Base-by-base conservation (phyloP, 192 early-diverging fungal genomes). In the Helicostylum pulchrum region DNA sequence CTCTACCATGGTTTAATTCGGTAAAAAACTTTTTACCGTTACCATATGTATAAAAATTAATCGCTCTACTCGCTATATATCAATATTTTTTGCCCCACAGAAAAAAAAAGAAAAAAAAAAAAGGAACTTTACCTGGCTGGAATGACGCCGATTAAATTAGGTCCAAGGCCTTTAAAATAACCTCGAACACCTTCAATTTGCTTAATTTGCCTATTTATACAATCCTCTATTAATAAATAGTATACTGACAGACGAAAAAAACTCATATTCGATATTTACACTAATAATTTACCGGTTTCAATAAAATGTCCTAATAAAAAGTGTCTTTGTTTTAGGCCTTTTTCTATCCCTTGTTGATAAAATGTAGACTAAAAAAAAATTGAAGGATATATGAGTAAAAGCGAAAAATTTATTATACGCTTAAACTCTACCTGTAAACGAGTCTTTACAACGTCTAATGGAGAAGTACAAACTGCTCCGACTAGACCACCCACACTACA, bases 371-470 rank as follows among this genome's bases (percentile, higher is more conserved):
- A 43, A 47, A 17, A 56, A 20, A 46, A 9, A 15, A 14, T 21
- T 26, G 2, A 26, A 26, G 26, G 43, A 44, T 19, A n/a, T 19
- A 11, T 59, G 32, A 46, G 49, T 34, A 67, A 43, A 39, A 11
- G 19, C 19, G 7, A 15, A 14, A 43, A 7, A 20, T 1, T 31
- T 8, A 31, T n/a, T 32, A 30, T 14, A 17, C 1, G 12, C 11
- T 43, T 31, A 1, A 20, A 15, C 67, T 39, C 66, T 65, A 90
- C 90, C 81, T 99, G 96, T 65, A 96, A 78, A 31, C 95, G 87
- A 5, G 95, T 97, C 65, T 95, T 96, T 50, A 97, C 87, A 11
- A 98, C 93, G 67, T 98, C 96, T 31, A 98, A 79, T 0, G 96
- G 96, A 49, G 90, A 96, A 23, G 94, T 96, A 1, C 87, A 81